These are phyloP conservation scores for Colletotrichum nymphaeae DNA, from an alignment of 2,329 filamentous ascomycete species.

Conservation along the genomic window DNA sequence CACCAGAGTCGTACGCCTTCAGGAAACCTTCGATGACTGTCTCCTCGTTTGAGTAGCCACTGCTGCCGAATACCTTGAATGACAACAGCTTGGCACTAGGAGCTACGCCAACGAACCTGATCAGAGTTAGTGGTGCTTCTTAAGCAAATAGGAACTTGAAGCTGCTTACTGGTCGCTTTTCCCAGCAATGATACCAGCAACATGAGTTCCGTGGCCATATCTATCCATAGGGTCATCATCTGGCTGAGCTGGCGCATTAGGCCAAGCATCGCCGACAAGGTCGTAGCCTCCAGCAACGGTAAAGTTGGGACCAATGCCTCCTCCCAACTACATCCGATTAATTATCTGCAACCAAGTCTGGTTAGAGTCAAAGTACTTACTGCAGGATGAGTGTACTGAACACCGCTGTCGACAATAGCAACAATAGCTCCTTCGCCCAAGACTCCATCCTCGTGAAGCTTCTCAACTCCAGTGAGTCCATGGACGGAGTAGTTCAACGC, in stretches of 20 bases:
- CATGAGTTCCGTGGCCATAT: slow-evolving; percentile 43
- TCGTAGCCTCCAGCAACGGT: slow-evolving; percentile 39
- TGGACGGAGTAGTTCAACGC: slow-evolving; percentile 43
- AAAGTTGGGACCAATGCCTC: slow-evolving; percentile 23
- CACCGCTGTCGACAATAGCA: slow-evolving; percentile 53
- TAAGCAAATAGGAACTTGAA: neutral
- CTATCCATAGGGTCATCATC: slow-evolving; percentile 45
- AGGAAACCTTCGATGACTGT: slow-evolving; percentile 47
- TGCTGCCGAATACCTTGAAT: slow-evolving; percentile 42
- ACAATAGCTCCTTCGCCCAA: slow-evolving; percentile 51
- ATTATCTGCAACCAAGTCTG: no score
- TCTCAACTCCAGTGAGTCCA: slow-evolving; percentile 52
- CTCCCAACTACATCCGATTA: neutral
- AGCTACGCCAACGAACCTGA: slow-evolving; percentile 40
- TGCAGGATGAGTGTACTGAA: slow-evolving; percentile 52
- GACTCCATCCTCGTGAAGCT: slow-evolving; percentile 49
- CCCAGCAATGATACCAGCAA: slow-evolving; percentile 45
- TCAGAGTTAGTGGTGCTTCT: slow-evolving; percentile 1
- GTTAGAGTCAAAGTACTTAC: slow-evolving; percentile 36
- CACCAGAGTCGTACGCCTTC: slow-evolving; percentile 47
- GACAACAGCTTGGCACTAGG: slow-evolving; percentile 42
- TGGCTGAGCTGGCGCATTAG: slow-evolving; percentile 36
- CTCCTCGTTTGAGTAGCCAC: slow-evolving; percentile 39
- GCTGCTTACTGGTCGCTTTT: slow-evolving; percentile 32
- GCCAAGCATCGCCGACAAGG: slow-evolving; percentile 40